Conservation (phyloP, 148 eudicot species). For the Beta vulgaris region DNA sequence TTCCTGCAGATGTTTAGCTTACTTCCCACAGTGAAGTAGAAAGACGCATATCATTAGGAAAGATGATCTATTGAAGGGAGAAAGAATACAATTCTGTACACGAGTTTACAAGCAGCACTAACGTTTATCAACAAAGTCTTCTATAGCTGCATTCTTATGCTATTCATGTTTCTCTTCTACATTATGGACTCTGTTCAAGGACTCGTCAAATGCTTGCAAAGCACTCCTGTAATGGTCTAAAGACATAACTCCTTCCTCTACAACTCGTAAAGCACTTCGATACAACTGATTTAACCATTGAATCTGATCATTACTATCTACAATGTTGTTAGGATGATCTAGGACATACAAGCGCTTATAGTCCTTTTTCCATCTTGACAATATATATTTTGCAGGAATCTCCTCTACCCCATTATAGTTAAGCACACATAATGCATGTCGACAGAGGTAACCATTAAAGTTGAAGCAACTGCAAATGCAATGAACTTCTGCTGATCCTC, state of each 20-base stretch:
- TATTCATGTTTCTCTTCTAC: slow-evolving; percentile 48
- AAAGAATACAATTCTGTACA: background rate
- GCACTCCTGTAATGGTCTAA: slow-evolving; percentile 70
- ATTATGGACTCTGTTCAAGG: slow-evolving; percentile 53
- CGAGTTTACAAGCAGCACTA: slow-evolving; percentile 7
- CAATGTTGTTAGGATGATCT: slow-evolving; percentile 30
- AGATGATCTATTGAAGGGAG: background rate
- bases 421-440: slow-evolving; percentile 70
- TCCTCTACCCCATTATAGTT: slow-evolving; percentile 73
- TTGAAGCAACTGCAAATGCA: slow-evolving; percentile 81
- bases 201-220: slow-evolving; percentile 63
- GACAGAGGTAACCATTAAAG: slow-evolving; percentile 67
- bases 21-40: background rate
- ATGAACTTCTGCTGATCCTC: slow-evolving; percentile 52
- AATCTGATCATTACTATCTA: slow-evolving; percentile 36
- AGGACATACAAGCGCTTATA: slow-evolving; percentile 47
- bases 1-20: background rate
- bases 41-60: background rate
- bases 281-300: slow-evolving; percentile 60
- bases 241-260: slow-evolving; percentile 74
- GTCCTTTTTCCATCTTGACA: slow-evolving; percentile 68
- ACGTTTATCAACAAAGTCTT: background rate
- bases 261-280: slow-evolving; percentile 64
- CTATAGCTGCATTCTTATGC: background rate
- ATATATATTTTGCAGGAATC: slow-evolving; percentile 62